Evolutionary conservation across 2,329 filamentous ascomycete genomes (phyloP), one percentile per base, ranked within the genome.

Genomic region (Ophiosphaerella herpotricha): DNA sequence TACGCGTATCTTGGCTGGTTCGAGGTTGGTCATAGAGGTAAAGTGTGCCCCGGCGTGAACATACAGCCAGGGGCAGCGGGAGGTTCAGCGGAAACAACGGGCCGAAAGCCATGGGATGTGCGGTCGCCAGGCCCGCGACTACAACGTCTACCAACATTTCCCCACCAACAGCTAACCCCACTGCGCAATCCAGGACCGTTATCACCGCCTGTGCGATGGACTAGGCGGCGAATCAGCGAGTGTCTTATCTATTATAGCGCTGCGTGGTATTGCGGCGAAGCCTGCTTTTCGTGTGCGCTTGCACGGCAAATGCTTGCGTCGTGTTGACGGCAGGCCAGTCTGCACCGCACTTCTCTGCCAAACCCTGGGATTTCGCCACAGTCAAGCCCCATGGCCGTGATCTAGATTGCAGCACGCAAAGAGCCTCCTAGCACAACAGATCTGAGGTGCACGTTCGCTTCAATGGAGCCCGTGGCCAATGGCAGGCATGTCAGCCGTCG

Each of bases 131-230:
- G 48, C 43, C 54, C 54, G 51, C 58, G 37, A 37, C 33, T 54
- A 50, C 49, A 52, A 56, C 58, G 56, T 59, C 50, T 60, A 48
- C 53, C 56, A 33, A 63, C 66, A 69, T 68, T 72, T 70, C 64
- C 68, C 68, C 68, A 66, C 70, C 67, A 71, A 62, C 58, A 43
- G 55, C 54, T 55, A 32, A 40, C 46, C 54, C 67, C 60, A 61
- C 42, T 39, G 43, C 60, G 64, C 64, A 60, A 46, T 66, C 52
- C 48, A 70, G 64, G 68, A 66, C 67, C 67, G 68, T 61, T 64
- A 67, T 68, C 58, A 65, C 64, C 64, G 63, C 48, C 55, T 53
- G 46, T 36, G 48, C 46, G 45, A 45, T 43, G 33, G 40, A 37
- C 52, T 34, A 43, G 51, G 54, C 50, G 52, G 55, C 64, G 57